phyloP scores from a whole-genome alignment of 768 basidiomycete species.

The Amanita rimosa region DNA sequence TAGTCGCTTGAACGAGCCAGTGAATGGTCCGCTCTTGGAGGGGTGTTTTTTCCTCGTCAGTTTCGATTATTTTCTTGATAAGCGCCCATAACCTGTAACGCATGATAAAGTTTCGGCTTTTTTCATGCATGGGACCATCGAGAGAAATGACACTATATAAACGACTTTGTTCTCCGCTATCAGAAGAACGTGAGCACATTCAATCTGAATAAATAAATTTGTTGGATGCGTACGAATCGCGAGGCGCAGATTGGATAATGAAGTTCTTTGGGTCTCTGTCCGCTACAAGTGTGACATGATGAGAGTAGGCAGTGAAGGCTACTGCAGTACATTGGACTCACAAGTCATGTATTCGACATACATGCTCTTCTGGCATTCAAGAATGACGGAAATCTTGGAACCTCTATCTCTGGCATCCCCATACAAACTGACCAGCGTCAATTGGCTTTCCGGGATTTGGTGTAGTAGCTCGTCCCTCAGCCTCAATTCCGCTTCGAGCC shows the following conservation, averaged over 20 bases:
- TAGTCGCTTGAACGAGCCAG: slow-evolving; percentile 38
- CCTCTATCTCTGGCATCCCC: slow-evolving; percentile 11
- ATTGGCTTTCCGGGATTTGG: slow-evolving; percentile 12
- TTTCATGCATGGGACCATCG: slow-evolving; percentile 28
- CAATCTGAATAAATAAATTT: neutral
- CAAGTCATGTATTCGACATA: slow-evolving; percentile 26
- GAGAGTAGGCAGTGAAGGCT: neutral
- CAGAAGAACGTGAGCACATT: neutral
- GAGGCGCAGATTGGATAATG: slow-evolving; percentile 9
- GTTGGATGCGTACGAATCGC: neutral
- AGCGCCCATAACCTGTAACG: slow-evolving; percentile 37
- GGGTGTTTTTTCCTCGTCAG: slow-evolving; percentile 20
- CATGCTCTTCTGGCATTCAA: slow-evolving; percentile 30
- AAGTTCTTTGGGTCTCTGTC: slow-evolving; percentile 12
- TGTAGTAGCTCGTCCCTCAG: slow-evolving; percentile 22
- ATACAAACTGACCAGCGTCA: slow-evolving; percentile 28
- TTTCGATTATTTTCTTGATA: slow-evolving; percentile 31
- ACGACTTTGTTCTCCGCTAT: slow-evolving; percentile 18
- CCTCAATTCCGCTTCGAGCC: slow-evolving; percentile 33
- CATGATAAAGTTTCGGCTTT: slow-evolving; percentile 38
- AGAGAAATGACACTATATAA: slow-evolving; percentile 34
- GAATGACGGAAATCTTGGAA: slow-evolving; percentile 24
- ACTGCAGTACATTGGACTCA: slow-evolving; percentile 5
- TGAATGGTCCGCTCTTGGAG: slow-evolving; percentile 29
- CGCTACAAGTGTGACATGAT: slow-evolving; percentile 7